A percentile compares a stretch with the other conserved stretches of the same genome.
These are phyloP conservation scores for Ophiobolus disseminans DNA, from an alignment of 2,329 filamentous ascomycete genomes.

Conservation along the genomic window DNA sequence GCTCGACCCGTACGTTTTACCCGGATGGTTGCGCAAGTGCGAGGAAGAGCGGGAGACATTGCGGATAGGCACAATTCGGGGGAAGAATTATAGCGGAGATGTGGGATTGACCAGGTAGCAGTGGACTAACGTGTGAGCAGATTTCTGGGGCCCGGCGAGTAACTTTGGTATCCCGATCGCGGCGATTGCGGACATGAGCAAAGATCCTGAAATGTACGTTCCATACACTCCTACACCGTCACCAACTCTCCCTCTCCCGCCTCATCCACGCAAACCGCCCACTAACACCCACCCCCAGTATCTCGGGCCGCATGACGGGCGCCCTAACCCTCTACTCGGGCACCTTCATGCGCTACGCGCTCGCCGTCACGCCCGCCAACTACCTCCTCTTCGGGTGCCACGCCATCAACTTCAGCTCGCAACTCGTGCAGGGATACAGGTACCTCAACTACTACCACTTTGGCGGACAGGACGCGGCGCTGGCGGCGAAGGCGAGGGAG, in stretches of 20 bases:
- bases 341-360: conserved; percentile 71
- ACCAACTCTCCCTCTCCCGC: neutral
- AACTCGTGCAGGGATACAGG: conserved; percentile 67
- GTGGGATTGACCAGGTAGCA: neutral
- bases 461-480: conserved; percentile 53
- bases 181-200: conserved; percentile 61
- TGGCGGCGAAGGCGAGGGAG: conserved; percentile 46
- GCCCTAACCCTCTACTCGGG: conserved; percentile 67
- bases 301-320: conserved; percentile 69
- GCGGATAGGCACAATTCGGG: neutral
- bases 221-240: neutral
- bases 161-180: conserved; percentile 63
- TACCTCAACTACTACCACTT: conserved; percentile 67
- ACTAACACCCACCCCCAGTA: conserved; percentile 53
- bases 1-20: conserved; percentile 59
- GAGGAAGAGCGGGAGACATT: conserved; percentile 1
- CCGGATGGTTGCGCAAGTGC: conserved; percentile 11
- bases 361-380: conserved; percentile 69
- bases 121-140: conserved; percentile 38
- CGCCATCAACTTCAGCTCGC: conserved; percentile 68
- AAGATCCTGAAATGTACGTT: conserved; percentile 60
- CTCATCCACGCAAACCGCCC: neutral
- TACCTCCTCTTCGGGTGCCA: conserved; percentile 74
- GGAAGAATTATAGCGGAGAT: neutral
- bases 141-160: conserved; percentile 61